phyloP scores from a whole-genome alignment of 495 filamentous ascomycete species.

The Aspergillus ostianus region DNA sequence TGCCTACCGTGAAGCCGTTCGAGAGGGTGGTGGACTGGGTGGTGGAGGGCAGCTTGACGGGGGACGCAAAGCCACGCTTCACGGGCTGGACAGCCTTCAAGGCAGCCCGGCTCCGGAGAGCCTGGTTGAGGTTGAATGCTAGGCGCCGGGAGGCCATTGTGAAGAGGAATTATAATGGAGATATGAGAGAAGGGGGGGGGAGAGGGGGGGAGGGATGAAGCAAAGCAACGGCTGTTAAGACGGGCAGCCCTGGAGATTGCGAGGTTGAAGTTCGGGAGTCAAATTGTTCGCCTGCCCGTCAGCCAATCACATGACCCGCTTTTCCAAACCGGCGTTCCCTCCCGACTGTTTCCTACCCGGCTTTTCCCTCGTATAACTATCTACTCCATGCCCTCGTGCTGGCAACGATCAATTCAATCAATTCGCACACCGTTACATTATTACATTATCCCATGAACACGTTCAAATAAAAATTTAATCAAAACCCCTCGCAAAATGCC shows the following conservation, averaged over 20 bases:
- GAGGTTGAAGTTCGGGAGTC: conserved; percentile 54
- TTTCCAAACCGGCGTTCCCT: conserved; percentile 43
- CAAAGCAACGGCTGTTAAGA: conserved; percentile 22
- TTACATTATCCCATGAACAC: neutral
- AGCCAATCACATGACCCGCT: conserved; percentile 52
- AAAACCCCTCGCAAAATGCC: conserved; percentile 47
- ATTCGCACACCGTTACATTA: neutral
- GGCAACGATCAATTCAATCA: neutral
- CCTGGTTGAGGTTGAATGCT: conserved; percentile 82
- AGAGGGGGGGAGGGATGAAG: conserved; percentile 33
- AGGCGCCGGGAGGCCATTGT: conserved; percentile 94
- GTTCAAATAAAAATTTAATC: conserved; percentile 6
- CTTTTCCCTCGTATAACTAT: neutral
- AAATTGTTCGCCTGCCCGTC: conserved; percentile 49
- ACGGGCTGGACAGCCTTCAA: conserved; percentile 69
- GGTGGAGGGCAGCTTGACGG: conserved; percentile 68
- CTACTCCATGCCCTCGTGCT: neutral
- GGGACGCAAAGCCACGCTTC: conserved; percentile 82
- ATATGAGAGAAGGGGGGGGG: conserved; percentile 23
- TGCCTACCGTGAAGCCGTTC: conserved; percentile 92
- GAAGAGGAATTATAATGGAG: conserved; percentile 22
- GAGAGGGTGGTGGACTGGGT: conserved; percentile 93
- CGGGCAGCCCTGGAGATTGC: conserved; percentile 37
- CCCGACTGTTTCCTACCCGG: conserved; percentile 35
- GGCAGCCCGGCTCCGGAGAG: conserved; percentile 77